Base-by-base conservation (phyloP, 108 stramenopile genomes). In the Nitzschia palea region DNA sequence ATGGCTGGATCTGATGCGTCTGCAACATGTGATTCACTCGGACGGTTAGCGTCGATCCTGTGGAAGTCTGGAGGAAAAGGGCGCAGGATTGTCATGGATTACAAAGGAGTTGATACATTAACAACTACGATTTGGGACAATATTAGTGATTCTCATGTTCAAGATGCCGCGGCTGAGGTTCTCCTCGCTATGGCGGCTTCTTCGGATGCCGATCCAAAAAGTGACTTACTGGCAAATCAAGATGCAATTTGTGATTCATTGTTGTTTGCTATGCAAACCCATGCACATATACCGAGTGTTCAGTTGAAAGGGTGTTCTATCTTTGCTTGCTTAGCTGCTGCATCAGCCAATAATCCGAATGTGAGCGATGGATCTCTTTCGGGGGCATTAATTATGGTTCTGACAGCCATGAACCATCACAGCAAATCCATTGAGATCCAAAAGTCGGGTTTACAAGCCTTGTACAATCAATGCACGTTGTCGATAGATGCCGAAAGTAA, bases 231-330 rank as follows among this genome's bases (percentile, higher is more conserved):
- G n/a, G 35, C 63, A 4, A 62, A 55, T 3, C 34, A 70, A 6
- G 72, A 73, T 29, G 31, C 67, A 5, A 58, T 60, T 33, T 63
- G 79, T 18, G 81, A 83, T 68, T 65, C 77, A 4, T 35, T 83
- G 4, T 56, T 83, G 12, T 57, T 83, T 58, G 35, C 62, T 31
- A 83, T 83, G 81, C 73, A 75, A 55, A 73, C 73, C 4, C 81
- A 77, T 34, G 33, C 26, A 44, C 10, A 32, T 33, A 36, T 65
- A 17, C 63, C 62, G 35, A 51, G 25, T 14, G 68, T 83, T 48
- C 81, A 83, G 65, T 29, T 60, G 45, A 65, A 55, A n/a, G 77
- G 73, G 27, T 78, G 77, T 61, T 28, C 62, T 6, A 53, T 70
- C 10, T 69, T 83, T 15, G 51, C 58, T 3, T 83, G 77, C 60